Base-by-base conservation (phyloP, 129 eudicot genomes). In the Tanacetum coccineum region DNA sequence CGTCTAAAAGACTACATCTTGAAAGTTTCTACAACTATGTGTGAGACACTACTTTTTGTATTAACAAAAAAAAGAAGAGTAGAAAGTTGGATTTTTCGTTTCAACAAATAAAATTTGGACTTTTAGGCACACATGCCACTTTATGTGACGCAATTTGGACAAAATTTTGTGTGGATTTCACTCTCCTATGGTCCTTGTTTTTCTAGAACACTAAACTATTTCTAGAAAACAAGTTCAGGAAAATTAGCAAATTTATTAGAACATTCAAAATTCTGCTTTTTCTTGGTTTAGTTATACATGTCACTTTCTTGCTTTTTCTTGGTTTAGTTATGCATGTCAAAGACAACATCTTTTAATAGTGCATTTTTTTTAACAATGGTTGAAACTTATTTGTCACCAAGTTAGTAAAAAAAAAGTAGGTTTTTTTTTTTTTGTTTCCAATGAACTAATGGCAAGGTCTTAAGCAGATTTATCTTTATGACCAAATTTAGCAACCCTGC, bases 61-160 rank as follows among this genome's bases (percentile, higher is more conserved):
- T 40, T 1, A 4, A 49, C 36, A 19, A 9, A 20, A 58, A 11
- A n/a, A 67, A 74, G 25, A 10, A 59, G 72, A 64, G 21, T 17
- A 44, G 47, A 64, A 64, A 73, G 57, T 54, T 64, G 6, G 9
- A 72, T 40, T 25, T 73, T 18, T 64, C 4, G 30, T 75, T 75
- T 59, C 79, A 50, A 13, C 13, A 21, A 13, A 75, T 75, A 72
- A 20, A 64, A 40, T 6, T 1, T 7, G 66, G 44, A 7, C 15
- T 44, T 64, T 50, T 49, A 17, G 46, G 57, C 30, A 59, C 45
- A 48, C 7, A 49, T 15, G 11, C 2, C 4, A 55, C n/a, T 55
- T 55, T 55, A 64, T 59, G 61, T 59, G 74, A 66, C 67, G 44
- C 8, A 28, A 13, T 67, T 44, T 3, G n/a, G 13, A 46, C 39